These are phyloP conservation scores for Fusarium tuaranense DNA, from an alignment of 2,329 filamentous ascomycete species.

Conservation along the genomic window DNA sequence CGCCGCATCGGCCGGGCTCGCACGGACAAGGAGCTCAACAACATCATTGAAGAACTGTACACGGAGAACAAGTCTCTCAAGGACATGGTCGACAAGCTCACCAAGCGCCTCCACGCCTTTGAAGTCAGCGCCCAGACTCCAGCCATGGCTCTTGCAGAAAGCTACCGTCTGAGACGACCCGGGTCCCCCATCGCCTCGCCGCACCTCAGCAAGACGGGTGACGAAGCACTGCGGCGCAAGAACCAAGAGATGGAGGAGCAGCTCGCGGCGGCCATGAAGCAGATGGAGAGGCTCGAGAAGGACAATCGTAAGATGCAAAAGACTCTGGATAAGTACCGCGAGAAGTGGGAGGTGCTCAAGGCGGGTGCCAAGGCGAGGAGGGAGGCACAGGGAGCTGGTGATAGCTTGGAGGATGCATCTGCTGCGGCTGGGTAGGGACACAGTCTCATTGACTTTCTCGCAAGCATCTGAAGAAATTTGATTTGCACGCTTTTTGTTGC, in stretches of 20 bases:
- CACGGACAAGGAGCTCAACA: slow-evolving; percentile 62
- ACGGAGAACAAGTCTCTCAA: slow-evolving; percentile 91
- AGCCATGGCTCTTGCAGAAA: slow-evolving; percentile 87
- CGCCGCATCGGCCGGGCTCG: slow-evolving; percentile 55
- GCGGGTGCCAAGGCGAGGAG: slow-evolving; percentile 69
- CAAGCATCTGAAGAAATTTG: background rate
- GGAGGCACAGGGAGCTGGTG: slow-evolving; percentile 54
- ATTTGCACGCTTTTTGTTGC: slow-evolving; percentile 15
- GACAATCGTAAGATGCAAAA: slow-evolving; percentile 67
- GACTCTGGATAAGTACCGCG: slow-evolving; percentile 68
- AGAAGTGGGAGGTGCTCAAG: slow-evolving; percentile 72
- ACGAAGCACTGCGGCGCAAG: slow-evolving; percentile 58
- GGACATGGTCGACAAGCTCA: slow-evolving; percentile 85
- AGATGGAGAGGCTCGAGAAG: slow-evolving; percentile 75
- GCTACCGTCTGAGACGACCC: slow-evolving; percentile 72
- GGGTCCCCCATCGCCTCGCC: slow-evolving; percentile 60
- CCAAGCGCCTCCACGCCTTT: slow-evolving; percentile 90
- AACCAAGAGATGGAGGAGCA: slow-evolving; percentile 77
- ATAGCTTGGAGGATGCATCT: slow-evolving; percentile 50
- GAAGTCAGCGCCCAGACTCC: slow-evolving; percentile 92
- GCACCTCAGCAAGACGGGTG: slow-evolving; percentile 40
- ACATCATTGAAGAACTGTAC: slow-evolving; percentile 87
- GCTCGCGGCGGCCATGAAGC: slow-evolving; percentile 66
- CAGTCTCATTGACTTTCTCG: background rate
- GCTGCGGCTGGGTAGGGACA: slow-evolving; percentile 28